Percentiles rank a stretch among this genome's conserved stretches.
phyloP scores from a whole-genome alignment of 192 early-diverging fungal species.

The Gigaspora rosea region DNA sequence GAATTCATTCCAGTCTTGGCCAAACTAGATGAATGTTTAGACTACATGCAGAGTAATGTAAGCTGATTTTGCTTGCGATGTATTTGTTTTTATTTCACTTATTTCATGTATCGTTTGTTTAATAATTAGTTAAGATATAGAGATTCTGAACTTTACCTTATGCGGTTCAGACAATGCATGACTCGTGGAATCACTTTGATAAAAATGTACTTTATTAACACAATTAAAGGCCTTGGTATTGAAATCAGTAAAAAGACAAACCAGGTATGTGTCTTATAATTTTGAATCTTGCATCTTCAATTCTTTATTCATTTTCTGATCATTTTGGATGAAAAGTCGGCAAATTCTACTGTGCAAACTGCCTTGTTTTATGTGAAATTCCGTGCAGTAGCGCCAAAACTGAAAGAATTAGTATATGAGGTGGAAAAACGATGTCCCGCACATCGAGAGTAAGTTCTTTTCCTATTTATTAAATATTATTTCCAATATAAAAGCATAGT shows the following conservation, averaged over 20 bases:
- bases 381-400: slow-evolving; percentile 58
- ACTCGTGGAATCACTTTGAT: slow-evolving; percentile 92
- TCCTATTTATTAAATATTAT: not conserved
- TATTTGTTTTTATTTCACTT: not conserved
- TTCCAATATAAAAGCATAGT: not conserved
- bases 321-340: slow-evolving; percentile 26
- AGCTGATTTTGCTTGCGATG: slow-evolving; percentile 6
- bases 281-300: not conserved
- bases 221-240: slow-evolving; percentile 61
- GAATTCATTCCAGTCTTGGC: slow-evolving; percentile 81
- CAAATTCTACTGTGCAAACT: slow-evolving; percentile 39
- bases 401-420: slow-evolving; percentile 69
- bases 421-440: slow-evolving; percentile 70
- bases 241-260: slow-evolving; percentile 67
- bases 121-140: slow-evolving; percentile 49
- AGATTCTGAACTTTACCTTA: slow-evolving; percentile 90
- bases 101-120: not conserved
- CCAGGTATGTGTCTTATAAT: slow-evolving; percentile 7
- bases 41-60: slow-evolving; percentile 76
- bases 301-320: not conserved
- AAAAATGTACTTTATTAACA: slow-evolving; percentile 83
- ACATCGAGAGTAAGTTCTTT: slow-evolving; percentile 66
- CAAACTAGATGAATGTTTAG: slow-evolving; percentile 77
- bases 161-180: slow-evolving; percentile 93
- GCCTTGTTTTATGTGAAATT: slow-evolving; percentile 82